Evolutionary conservation across 306 rosid species (phyloP), one percentile per base, ranked within the genome.

Genomic region (Geum urbanum): DNA sequence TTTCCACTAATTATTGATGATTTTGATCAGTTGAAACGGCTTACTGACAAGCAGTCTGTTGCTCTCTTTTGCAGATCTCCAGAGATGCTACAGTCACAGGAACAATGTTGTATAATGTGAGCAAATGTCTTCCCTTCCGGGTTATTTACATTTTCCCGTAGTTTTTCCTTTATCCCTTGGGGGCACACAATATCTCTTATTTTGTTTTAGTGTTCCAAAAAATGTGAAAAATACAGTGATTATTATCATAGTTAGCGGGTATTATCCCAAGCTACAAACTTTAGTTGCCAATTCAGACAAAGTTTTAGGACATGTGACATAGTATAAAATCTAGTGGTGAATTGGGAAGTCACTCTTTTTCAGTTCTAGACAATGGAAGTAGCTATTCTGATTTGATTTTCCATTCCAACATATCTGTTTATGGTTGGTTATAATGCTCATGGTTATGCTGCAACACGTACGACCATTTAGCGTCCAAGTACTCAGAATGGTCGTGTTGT

Each of bases 51-150:
- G 43, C 53, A 18, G 67, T 43, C 15, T 74, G n/a, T 69, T 43
- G 81, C 19, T 74, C 60, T 63, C 7, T 59, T 32, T 55, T 81
- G 85, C 97, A 94, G 99, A 81, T 90, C 99, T 70, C 91, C 95
- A 3, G 97, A 91, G 72, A 86, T 86, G 96, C 84, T 84, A 0
- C 92, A 87, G 3, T 77, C 90, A 3, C 95, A 88, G 84, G 0
- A 81, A 73, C 88, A 91, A 73, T 94, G 96, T 76, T 83, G 83
- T 76, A 74, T 88, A 75, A 91, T 94, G 97, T 94, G 88, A 94
- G 80, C 72, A 72, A 47, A 48, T 55, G 43, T 66, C 56, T 77
- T 43, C 52, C 47, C 39, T 32, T 67, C 67, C 8, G n/a, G 39
- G 16, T 20, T 52, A 51, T 44, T 64, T 66, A 24, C 18, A 51